Evolutionary conservation across 805 yeast species (phyloP), one percentile per base, ranked within the genome.

Genomic region (Nakazawaea wyomingensis): DNA sequence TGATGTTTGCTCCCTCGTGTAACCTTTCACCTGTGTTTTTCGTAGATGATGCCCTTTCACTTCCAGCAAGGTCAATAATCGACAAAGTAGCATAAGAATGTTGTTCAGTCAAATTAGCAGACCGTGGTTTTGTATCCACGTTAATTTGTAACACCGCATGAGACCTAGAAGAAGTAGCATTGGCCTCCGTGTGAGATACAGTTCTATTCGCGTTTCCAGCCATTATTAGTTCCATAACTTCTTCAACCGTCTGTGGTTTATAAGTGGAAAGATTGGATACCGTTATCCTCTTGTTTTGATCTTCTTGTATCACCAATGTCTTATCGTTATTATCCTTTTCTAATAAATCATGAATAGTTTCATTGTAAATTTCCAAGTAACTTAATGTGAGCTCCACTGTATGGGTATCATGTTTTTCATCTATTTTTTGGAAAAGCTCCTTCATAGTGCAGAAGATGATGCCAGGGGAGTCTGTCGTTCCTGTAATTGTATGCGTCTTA

Each of bases 1-100:
- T 91, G 56, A 91, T 91, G 59, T 87, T 87, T 11, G 97, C 98
- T 21, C 98, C 97, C 60, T 91, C 98, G 44, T 78, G 76, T 11
- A 91, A 69, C 38, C 96, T 65, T 24, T 72, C 76, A 0, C 98
- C 98, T 36, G 88, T 63, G 59, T 91, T 91, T 50, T 76, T 78
- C 0, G 98, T 89, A 0, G 93, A 84, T 0, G 93, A 80, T 0
- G 98, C 98, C 33, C 98, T 69, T 64, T 91, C 98, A 61, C 95
- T 85, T 4, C 98, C 98, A 0, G 98, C 98, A 35, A 91, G 64
- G 60, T 91, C 98, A 37, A 91, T 90, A 21, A 91, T 83, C 1
- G 93, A 83, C 24, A 90, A 65, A 0, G 95, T 86, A 0, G 95
- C 89, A 62, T 75, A 80, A 0, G 82, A 77, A 50, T 82, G 90